Percentiles rank a stretch among this genome's conserved stretches.
Conservation (phyloP, 192 early-diverging fungal genomes). For the Podila clonocystis region DNA sequence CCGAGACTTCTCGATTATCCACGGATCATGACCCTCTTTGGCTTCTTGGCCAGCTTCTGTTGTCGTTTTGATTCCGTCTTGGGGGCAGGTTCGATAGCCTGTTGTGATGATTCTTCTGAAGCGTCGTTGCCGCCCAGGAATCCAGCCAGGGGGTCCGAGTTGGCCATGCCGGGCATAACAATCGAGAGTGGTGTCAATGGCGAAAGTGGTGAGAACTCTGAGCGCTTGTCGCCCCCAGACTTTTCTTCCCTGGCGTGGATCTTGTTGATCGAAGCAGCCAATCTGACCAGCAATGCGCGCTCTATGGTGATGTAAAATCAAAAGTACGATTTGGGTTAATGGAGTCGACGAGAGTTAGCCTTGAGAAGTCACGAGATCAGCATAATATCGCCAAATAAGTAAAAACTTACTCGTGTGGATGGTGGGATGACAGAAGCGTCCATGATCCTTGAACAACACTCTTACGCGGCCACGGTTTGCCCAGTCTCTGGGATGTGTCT, state of each 20-base stretch:
- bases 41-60: slow-evolving; percentile 46
- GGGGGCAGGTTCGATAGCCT: slow-evolving; percentile 8
- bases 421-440: slow-evolving; percentile 51
- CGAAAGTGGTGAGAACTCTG: slow-evolving; percentile 44
- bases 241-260: slow-evolving; percentile 37
- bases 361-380: not conserved
- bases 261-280: slow-evolving; percentile 38
- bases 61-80: slow-evolving; percentile 46
- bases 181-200: slow-evolving; percentile 38
- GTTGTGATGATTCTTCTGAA: slow-evolving; percentile 12
- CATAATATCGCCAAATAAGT: not conserved
- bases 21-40: slow-evolving; percentile 52
- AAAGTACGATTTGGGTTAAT: too few relatives aligned
- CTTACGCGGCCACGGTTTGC: slow-evolving; percentile 76
- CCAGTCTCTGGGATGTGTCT: slow-evolving; percentile 77
- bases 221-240: slow-evolving; percentile 11
- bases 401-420: slow-evolving; percentile 61
- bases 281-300: slow-evolving; percentile 22
- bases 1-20: slow-evolving; percentile 8
- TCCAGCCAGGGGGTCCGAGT: slow-evolving; percentile 32
- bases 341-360: too few relatives aligned
- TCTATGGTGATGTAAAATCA: slow-evolving; percentile 5
- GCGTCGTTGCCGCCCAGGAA: slow-evolving; percentile 29
- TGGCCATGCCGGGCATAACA: slow-evolving; percentile 45
- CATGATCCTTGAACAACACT: slow-evolving; percentile 65